A percentile compares a stretch with the other conserved stretches of the same genome.
Evolutionary conservation across 163 green algal species (phyloP).

Genomic region (Scenedesmus sp.): DNA sequence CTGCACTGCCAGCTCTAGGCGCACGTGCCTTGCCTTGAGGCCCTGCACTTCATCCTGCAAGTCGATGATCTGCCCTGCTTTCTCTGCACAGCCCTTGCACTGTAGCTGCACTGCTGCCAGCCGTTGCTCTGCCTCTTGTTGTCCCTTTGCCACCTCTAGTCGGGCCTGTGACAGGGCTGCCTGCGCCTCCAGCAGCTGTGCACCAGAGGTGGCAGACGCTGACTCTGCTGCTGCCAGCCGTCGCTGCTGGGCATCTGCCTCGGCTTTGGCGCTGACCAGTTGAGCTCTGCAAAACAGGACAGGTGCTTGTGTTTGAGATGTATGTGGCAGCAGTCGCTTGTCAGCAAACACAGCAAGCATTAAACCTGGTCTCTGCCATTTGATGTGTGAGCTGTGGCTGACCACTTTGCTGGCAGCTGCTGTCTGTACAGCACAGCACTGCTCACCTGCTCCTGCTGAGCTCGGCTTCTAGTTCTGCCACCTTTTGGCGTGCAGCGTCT

Average conservation of each 20-base stretch:
- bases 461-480: slow-evolving; percentile 28
- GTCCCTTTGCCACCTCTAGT: background rate
- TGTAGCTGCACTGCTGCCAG: slow-evolving; percentile 5
- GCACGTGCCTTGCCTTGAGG: background rate
- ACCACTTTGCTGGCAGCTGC: no score
- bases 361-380: no score
- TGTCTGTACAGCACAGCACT: background rate
- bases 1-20: slow-evolving; percentile 18
- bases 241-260: background rate
- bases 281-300: background rate
- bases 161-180: slow-evolving; percentile 1
- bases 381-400: no score
- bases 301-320: background rate
- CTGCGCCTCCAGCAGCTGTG: slow-evolving; percentile 41
- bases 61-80: slow-evolving; percentile 26
- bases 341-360: background rate
- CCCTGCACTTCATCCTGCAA: slow-evolving; percentile 5
- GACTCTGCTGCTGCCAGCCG: slow-evolving; percentile 31
- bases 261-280: background rate
- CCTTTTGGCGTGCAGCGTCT: background rate
- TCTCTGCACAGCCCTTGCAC: slow-evolving; percentile 31
- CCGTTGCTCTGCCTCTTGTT: background rate
- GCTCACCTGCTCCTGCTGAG: background rate
- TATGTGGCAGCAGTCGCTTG: background rate
- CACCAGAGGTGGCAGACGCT: background rate